Evolutionary conservation across 345 rosid species (phyloP).

Genomic region (Pseudoturritis turrita): DNA sequence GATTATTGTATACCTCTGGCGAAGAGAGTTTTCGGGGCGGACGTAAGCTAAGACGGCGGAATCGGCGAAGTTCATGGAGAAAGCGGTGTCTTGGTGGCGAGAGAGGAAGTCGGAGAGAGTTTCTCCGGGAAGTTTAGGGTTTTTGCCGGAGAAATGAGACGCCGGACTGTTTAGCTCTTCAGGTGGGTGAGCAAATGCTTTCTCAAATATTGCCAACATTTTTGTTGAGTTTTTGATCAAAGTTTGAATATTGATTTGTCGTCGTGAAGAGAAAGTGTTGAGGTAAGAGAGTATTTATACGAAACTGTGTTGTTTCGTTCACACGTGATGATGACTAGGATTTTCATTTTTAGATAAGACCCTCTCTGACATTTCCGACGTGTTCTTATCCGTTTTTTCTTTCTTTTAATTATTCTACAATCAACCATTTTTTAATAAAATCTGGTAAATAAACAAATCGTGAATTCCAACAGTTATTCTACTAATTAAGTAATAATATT

Average conservation of each 20-base stretch:
- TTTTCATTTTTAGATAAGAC: slow-evolving; percentile 35
- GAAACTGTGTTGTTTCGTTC: not conserved
- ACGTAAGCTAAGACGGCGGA: slow-evolving; percentile 60
- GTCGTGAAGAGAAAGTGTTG: not conserved
- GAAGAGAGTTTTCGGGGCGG: slow-evolving; percentile 31
- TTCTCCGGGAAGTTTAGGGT: slow-evolving; percentile 55
- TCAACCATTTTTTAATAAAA: not conserved
- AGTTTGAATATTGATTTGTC: not conserved
- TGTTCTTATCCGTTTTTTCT: slow-evolving; percentile 30
- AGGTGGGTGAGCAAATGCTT: slow-evolving; percentile 68
- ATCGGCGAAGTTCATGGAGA: slow-evolving; percentile 55
- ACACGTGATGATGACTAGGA: slow-evolving; percentile 9
- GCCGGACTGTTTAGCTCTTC: slow-evolving; percentile 85
- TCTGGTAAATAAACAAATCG: not conserved
- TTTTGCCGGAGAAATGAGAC: slow-evolving; percentile 36
- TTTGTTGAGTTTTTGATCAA: not conserved
- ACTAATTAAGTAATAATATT: too few species aligned
- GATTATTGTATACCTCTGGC: slow-evolving; percentile 52
- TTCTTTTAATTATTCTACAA: not conserved
- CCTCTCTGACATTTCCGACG: slow-evolving; percentile 27
- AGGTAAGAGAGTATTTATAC: slow-evolving; percentile 4
- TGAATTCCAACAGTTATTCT: too few species aligned
- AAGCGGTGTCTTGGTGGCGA: slow-evolving; percentile 43
- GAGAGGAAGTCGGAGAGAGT: slow-evolving; percentile 59
- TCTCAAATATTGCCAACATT: slow-evolving; percentile 83